phyloP scores from a whole-genome alignment of 257 asterid species.

The Coffea eugenioides region DNA sequence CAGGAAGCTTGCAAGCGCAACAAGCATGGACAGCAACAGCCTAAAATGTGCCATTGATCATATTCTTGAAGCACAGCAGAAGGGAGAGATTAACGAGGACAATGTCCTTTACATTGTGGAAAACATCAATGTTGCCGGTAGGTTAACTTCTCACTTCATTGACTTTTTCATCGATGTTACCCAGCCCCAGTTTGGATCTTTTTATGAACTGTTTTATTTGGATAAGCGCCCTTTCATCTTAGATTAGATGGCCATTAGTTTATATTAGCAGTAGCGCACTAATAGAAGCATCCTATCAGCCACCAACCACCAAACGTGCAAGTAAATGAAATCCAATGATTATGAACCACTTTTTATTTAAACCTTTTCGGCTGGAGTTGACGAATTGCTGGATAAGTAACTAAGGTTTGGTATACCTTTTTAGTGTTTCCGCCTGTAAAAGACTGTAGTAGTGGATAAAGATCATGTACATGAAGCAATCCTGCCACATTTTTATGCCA shows the following conservation, averaged over 20 bases:
- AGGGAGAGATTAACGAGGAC: slow-evolving; percentile 91
- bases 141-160: background rate
- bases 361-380: too few relatives aligned
- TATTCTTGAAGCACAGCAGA: slow-evolving; percentile 76
- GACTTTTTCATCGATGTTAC: background rate
- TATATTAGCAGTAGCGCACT: background rate
- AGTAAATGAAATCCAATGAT: background rate
- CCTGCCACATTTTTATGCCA: too few relatives aligned
- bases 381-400: too few relatives aligned
- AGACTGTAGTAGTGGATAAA: too few relatives aligned
- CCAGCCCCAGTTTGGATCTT: background rate
- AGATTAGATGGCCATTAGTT: background rate
- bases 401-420: too few relatives aligned
- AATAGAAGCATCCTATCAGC: background rate
- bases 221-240: background rate
- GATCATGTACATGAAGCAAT: too few relatives aligned
- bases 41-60: slow-evolving; percentile 82
- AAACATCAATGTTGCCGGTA: slow-evolving; percentile 93
- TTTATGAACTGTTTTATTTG: background rate
- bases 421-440: too few relatives aligned
- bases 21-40: slow-evolving; percentile 34
- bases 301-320: background rate
- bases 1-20: slow-evolving; percentile 64
- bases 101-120: slow-evolving; percentile 89
- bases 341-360: too few relatives aligned